Base-by-base conservation (phyloP, 176 grass and related monocot species). In the bread wheat (Triticum aestivum) region DNA sequence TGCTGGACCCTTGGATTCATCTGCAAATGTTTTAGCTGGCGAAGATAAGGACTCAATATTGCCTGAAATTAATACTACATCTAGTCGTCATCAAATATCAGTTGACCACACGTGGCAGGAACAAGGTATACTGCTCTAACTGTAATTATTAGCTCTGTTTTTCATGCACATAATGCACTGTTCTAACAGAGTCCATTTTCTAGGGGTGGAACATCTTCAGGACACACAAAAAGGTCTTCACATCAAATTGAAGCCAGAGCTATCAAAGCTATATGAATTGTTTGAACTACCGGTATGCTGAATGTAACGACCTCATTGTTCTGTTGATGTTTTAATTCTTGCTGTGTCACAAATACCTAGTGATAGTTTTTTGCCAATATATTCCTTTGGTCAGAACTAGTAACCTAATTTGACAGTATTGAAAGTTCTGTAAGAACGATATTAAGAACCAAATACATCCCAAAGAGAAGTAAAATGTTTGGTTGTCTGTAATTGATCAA, bases 211-310 rank as follows among this genome's bases (percentile, higher is more conserved):
- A 88, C 93, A 89, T 49, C 88, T 95, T 75, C 77, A 84, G 77
- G 84, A 69, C 79, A 51, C 84, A 73, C 96, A 94, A 54, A 94
- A 81, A 83, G 83, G 65, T 78, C 86, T 98, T 79, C 90, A 95
- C 18, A 39, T 86, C 51, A 88, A 91, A 84, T 72, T 98, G 56
- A 89, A 95, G 69, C 90, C 93, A 71, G 84, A 98, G 82, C 64
- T 98, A 41, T 83, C 85, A 26, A 87, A 91, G 47, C 82, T 98
- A 73, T 98, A 92, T 85, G 38, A 84, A 64, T 75, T 88, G 73
- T 82, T 95, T 49, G 86, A 91, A 86, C 70, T 95, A 84, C 93
- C 96, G 70, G 96, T 98, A 94, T 79, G 83, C 65, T 81, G 75
- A 78, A 63, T 23, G 79, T 58, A 77, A 73, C 42, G 6, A 68